These are phyloP conservation scores for Nicotiana attenuata DNA, from an alignment of 257 asterid species.

Conservation along the genomic window DNA sequence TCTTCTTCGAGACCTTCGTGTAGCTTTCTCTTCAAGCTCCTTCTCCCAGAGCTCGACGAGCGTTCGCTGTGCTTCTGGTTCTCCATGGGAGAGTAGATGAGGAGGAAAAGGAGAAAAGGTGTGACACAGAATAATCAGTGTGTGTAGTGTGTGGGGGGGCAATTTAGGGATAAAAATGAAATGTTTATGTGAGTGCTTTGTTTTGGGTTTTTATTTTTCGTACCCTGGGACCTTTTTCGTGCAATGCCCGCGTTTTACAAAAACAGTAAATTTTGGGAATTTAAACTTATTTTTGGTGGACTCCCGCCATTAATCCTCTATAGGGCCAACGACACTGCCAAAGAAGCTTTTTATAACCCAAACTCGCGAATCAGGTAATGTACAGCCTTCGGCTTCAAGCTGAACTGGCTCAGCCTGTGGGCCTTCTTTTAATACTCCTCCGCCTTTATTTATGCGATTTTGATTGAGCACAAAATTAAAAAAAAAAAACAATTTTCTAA, in stretches of 20 bases:
- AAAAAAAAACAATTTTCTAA: too few species aligned
- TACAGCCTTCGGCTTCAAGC: neutral
- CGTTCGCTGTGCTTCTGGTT: conserved; percentile 65
- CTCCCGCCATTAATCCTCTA: conserved; percentile 4
- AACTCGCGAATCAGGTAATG: neutral
- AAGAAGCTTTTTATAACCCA: neutral
- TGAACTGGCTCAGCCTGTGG: neutral
- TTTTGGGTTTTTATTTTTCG: neutral
- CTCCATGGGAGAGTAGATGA: conserved; percentile 55
- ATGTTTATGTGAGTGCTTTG: neutral
- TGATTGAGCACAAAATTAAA: too few species aligned
- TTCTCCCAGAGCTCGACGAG: conserved; percentile 40
- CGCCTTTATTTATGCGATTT: too few species aligned
- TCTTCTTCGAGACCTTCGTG: conserved; percentile 55
- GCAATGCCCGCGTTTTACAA: conserved; percentile 15
- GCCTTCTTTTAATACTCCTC: neutral
- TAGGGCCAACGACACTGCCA: neutral
- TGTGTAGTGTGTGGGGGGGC: conserved; percentile 34
- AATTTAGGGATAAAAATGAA: conserved; percentile 33
- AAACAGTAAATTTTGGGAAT: neutral
- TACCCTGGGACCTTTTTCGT: neutral
- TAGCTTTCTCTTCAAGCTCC: conserved; percentile 83
- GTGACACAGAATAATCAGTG: conserved; percentile 10
- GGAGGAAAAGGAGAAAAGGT: conserved; percentile 30
- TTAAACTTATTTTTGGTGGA: neutral